Percentiles rank a stretch among this genome's conserved stretches.
Conservation (phyloP, 1,284 basidiomycete genomes). For the Cerioporus squamosus region DNA sequence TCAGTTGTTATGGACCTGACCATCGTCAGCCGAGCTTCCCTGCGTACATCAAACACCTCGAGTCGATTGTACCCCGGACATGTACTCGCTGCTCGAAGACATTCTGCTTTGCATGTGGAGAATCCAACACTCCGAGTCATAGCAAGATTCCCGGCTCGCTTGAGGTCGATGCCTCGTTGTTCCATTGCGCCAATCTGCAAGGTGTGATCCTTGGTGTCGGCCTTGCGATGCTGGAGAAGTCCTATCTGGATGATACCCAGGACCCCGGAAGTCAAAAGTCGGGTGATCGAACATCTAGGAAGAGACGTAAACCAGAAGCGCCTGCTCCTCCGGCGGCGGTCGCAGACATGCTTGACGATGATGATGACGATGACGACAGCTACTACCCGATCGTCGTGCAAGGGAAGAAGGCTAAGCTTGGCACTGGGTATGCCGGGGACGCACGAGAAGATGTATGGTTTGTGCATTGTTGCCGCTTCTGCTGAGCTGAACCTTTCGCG, state of each 20-base stretch:
- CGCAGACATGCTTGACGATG: conserved; percentile 45
- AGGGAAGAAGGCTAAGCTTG: conserved; percentile 72
- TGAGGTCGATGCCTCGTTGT: conserved; percentile 60
- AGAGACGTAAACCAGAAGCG: conserved; percentile 38
- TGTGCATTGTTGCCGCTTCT: background rate
- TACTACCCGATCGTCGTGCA: conserved; percentile 48
- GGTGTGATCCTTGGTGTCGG: conserved; percentile 87
- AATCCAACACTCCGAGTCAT: conserved; percentile 51
- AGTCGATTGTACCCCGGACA: conserved; percentile 55
- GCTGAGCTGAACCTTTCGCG: conserved; percentile 11
- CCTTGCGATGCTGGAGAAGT: conserved; percentile 76
- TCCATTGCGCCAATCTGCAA: conserved; percentile 89
- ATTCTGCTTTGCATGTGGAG: conserved; percentile 87
- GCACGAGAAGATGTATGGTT: conserved; percentile 78
- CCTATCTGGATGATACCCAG: conserved; percentile 60
- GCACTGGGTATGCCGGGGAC: conserved; percentile 85
- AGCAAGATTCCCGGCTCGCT: conserved; percentile 15
- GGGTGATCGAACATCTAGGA: conserved; percentile 25
- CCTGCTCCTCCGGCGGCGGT: conserved; percentile 23
- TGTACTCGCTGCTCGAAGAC: conserved; percentile 70
- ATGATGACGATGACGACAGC: conserved; percentile 62
- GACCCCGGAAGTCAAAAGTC: conserved; percentile 20
- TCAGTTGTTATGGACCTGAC: background rate
- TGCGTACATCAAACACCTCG: conserved; percentile 69
- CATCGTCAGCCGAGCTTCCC: conserved; percentile 70